These are phyloP conservation scores for Blepharisma japonicum DNA, from an alignment of 73 alveolate genomes.

Conservation along the genomic window DNA sequence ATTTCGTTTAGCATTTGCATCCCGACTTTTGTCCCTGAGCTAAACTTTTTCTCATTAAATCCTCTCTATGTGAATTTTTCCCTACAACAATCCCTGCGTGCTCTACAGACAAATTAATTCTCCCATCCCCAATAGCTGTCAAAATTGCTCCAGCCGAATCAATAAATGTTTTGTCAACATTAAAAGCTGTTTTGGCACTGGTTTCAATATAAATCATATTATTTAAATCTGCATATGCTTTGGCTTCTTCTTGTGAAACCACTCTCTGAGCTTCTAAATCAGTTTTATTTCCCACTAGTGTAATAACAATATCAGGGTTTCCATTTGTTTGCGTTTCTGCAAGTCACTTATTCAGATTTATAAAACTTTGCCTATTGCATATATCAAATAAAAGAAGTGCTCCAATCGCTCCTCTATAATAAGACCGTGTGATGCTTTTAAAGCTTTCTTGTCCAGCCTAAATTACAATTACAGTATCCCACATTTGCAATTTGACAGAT, in stretches of 20 bases:
- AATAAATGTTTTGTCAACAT: constrained; percentile 45
- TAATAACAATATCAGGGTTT: constrained; percentile 31
- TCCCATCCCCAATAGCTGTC: background rate
- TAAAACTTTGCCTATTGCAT: constrained; percentile 60
- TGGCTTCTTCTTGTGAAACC: constrained; percentile 68
- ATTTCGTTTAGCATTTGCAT: background rate
- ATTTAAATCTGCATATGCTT: constrained; percentile 64
- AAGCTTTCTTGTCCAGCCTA: constrained; percentile 93
- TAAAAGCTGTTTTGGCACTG: constrained; percentile 67
- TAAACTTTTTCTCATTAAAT: background rate
- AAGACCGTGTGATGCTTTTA: constrained; percentile 77
- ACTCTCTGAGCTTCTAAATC: constrained; percentile 59
- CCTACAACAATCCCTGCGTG: constrained; percentile 36
- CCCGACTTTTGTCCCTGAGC: background rate
- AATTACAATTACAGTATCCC: constrained; percentile 82
- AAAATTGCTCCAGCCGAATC: constrained; percentile 2
- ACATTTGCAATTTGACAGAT: constrained; percentile 71
- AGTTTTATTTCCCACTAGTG: constrained; percentile 48
- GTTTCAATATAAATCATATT: constrained; percentile 72
- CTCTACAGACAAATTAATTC: constrained; percentile 34
- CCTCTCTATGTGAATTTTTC: background rate
- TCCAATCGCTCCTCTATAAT: constrained; percentile 88
- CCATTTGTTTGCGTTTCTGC: constrained; percentile 50
- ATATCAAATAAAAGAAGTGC: constrained; percentile 89
- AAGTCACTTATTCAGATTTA: constrained; percentile 44